phyloP scores from a whole-genome alignment of 441 rosid species.

The Gossypium davidsonii region DNA sequence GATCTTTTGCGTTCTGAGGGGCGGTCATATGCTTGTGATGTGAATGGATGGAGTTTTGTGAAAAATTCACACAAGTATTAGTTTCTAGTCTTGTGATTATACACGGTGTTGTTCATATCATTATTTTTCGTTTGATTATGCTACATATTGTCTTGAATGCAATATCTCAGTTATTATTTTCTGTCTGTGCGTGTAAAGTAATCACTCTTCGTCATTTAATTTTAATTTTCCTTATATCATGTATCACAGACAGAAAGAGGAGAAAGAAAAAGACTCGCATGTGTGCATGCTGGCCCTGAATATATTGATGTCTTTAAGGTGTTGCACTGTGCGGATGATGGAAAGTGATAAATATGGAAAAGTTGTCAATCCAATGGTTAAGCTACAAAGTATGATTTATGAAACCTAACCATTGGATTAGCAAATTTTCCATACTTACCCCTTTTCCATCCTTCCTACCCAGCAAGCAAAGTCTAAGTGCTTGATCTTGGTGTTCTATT shows the following conservation, averaged over 20 bases:
- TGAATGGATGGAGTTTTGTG: constrained; percentile 99
- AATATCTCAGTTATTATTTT: not conserved
- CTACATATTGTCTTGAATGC: not conserved
- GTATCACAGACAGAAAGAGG: not conserved
- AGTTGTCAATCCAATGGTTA: not conserved
- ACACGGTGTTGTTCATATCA: not conserved
- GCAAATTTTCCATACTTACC: not conserved
- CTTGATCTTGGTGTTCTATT: not conserved
- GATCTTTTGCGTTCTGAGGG: constrained; percentile 98
- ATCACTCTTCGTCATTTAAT: not conserved
- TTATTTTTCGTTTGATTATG: not conserved
- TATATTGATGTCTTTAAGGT: not conserved
- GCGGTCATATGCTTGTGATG: constrained; percentile 97
- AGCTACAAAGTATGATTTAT: not conserved
- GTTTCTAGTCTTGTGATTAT: not conserved
- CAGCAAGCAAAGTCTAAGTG: not conserved
- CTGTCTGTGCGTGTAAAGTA: not conserved
- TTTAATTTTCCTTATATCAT: not conserved
- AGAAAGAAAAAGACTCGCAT: not conserved
- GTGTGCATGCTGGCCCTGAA: not conserved
- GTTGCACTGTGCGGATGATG: not conserved
- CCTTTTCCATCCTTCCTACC: not conserved
- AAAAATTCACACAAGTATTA: constrained; percentile 94
- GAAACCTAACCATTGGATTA: constrained; percentile 1
- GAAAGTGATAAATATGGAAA: not conserved